Base-by-base conservation (phyloP, 2,329 filamentous ascomycete genomes). In the Sclerotinia glacialis region DNA sequence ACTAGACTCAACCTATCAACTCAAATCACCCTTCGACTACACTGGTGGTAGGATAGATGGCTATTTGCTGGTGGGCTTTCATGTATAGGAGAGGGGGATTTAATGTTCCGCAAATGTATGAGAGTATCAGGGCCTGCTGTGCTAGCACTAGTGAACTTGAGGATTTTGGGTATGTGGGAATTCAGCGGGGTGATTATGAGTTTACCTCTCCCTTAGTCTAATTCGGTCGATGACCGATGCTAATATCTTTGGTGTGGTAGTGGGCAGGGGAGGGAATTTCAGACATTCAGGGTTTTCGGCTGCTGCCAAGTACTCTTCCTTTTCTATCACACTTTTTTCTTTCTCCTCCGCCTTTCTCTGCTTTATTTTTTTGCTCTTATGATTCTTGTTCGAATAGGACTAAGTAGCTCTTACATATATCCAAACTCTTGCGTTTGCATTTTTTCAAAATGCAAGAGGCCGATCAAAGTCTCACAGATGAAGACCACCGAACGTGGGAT, bases 61-160 rank as follows among this genome's bases (percentile, higher is more conserved):
- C 21, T 0, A 37, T 71, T 11, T 72, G 70, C 46, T 72, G 70
- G 67, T 71, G 70, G 71, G 69, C 67, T 11, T 71, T 69, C 49
- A 71, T 69, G 1, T 71, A 67, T 54, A 64, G 64, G 5, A 64
- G 69, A 21, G 71, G 71, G 42, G 70, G 71, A 0, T 72, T 72
- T 21, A 69, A n/a, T n/a, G n/a, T 69, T 18, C 71, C 70, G 1
- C 69, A 71, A 28, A 72, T 72, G 70, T 72, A 66, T 60, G 71
- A 70, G 0, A 70, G 69, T 12, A 71, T 71, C 14, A 66, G 71
- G 31, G 46, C 70, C 18, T 68, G 65, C n/a, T 71, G 70, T 65
- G 70, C 69, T 5, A 69, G 65, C 21, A 72, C 70, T 4, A 66
- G 65, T 12, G 68, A 71, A 26, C 68, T 72, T 31, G 65, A 53